These are phyloP conservation scores for Rubroshorea leprosula DNA, from an alignment of 345 rosid species.

Conservation along the genomic window DNA sequence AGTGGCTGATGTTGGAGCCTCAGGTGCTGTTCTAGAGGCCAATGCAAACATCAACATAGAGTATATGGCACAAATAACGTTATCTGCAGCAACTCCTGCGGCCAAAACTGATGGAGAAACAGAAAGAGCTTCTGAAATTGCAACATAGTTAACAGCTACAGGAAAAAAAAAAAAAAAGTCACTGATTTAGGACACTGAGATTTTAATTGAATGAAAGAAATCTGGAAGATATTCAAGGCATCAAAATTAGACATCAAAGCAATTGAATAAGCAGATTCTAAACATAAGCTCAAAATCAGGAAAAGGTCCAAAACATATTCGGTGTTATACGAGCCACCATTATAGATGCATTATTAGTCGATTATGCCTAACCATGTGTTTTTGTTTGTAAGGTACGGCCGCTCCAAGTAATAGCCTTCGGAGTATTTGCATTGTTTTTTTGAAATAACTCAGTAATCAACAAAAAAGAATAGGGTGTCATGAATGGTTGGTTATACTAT, in stretches of 20 bases:
- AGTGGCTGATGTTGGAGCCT: constrained; percentile 32
- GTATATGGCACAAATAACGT: constrained; percentile 61
- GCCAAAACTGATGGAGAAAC: constrained; percentile 77
- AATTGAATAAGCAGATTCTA: not conserved
- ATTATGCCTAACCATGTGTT: too few species aligned
- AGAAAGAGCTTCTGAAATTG: constrained; percentile 68
- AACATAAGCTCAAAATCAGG: not conserved
- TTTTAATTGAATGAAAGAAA: not conserved
- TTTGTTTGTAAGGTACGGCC: too few species aligned
- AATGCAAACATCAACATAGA: constrained; percentile 62
- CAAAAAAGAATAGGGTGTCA: not conserved
- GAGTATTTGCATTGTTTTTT: not conserved
- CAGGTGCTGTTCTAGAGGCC: constrained; percentile 63
- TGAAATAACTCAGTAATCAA: not conserved
- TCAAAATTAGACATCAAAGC: too few species aligned
- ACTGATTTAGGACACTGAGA: not conserved
- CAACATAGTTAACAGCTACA: constrained; percentile 83
- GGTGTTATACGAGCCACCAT: too few species aligned
- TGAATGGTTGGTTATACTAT: too few species aligned
- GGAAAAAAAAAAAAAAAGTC: not conserved
- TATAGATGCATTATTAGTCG: too few species aligned
- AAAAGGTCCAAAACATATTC: too few species aligned
- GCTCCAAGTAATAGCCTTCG: too few species aligned
- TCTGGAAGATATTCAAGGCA: not conserved
- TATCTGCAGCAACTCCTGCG: constrained; percentile 83